These are phyloP conservation scores for Citrus inodora DNA, from an alignment of 345 rosid species.

Conservation along the genomic window DNA sequence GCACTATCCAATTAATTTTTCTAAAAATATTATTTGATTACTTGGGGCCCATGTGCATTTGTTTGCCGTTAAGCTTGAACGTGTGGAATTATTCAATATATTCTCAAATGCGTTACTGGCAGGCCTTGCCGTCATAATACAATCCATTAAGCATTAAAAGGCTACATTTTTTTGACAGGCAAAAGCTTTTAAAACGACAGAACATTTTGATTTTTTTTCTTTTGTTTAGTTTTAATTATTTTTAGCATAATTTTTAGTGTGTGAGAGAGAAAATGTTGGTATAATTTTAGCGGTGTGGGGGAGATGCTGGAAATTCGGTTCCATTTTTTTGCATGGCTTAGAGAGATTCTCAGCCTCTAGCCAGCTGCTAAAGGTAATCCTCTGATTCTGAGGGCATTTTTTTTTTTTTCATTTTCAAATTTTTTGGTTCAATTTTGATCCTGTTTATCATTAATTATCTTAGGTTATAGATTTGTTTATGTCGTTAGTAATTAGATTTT, in stretches of 20 bases:
- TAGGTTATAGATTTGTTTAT: not conserved
- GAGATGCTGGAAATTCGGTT: slow-evolving; percentile 34
- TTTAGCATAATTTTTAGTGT: not conserved
- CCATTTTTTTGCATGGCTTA: slow-evolving; percentile 23
- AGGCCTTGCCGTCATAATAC: not conserved
- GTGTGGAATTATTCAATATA: not conserved
- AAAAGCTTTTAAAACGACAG: not conserved
- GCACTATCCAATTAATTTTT: not conserved
- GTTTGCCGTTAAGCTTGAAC: slow-evolving; percentile 1
- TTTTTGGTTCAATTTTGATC: not conserved
- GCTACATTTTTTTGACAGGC: not conserved
- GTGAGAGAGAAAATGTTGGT: not conserved
- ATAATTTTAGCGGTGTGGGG: slow-evolving; percentile 25
- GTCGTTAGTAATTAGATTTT: not conserved
- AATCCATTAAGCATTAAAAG: not conserved
- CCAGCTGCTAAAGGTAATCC: slow-evolving; percentile 28
- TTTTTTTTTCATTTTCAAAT: not conserved
- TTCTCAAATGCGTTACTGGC: not conserved
- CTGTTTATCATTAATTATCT: not conserved
- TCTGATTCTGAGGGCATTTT: slow-evolving; percentile 24
- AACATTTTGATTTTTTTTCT: not conserved
- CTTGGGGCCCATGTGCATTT: not conserved
- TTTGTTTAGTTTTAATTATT: not conserved
- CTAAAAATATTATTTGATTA: not conserved
- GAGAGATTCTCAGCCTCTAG: slow-evolving; percentile 34